Base-by-base conservation (phyloP, 495 filamentous ascomycete species). In the Aspergillus cavernicola region DNA sequence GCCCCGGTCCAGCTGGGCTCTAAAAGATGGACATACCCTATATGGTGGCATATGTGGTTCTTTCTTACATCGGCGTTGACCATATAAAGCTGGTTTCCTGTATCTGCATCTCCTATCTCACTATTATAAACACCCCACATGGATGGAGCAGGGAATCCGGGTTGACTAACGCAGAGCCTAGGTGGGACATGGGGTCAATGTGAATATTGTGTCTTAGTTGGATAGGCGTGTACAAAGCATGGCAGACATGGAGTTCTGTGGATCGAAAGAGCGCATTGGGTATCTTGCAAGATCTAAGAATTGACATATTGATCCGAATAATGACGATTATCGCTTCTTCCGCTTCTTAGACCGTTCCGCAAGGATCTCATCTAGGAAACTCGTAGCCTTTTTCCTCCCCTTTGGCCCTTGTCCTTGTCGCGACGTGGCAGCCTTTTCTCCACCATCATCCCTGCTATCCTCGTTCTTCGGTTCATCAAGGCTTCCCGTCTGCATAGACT, bases 341-440 rank as follows among this genome's bases (percentile, higher is more conserved):
- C 72, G 80, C 61, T 79, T 79, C 57, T 74, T 75, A n/a, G 66
- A 69, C 52, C 75, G 70, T 41, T 80, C 72, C 19, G 68, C 67
- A 36, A 81, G 57, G 35, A 80, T 60, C 49, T 79, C 75, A 66
- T 81, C 79, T 48, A 81, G 55, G 50, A 77, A 81, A 38, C 72
- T 76, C 9, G 70, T 72, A 10, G 68, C 66, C 60, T 72, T 73
- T 52, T 67, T 73, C 55, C 57, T 67, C 26, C 65, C 59, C 41
- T 66, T 73, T 3, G 48, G 16, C 15, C 37, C 35, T 12, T 55
- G 57, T 13, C 58, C 46, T 16, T 55, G 48, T 52, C 47, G 57
- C 48, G 56, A 54, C 33, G 7, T 44, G 52, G 5, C 50, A 3
- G 23, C 26, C 43, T 48, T 31, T 50, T 38, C 24, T 45, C 13